phyloP scores from a whole-genome alignment of 805 yeast genomes.

The Yarrowia keelungensis region DNA sequence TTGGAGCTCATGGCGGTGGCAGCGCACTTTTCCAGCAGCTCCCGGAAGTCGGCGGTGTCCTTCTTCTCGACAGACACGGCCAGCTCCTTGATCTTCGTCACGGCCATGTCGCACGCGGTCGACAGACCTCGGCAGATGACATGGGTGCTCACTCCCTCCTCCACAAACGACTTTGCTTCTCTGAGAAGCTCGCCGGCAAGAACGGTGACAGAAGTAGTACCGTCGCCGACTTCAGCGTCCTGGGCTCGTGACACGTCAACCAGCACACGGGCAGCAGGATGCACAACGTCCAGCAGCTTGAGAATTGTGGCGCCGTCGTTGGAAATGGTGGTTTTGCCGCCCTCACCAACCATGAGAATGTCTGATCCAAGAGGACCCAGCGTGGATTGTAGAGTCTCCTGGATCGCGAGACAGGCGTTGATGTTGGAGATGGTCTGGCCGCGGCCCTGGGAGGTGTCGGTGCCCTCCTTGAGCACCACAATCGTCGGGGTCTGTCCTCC shows the following conservation, averaged over 20 bases:
- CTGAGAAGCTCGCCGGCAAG: conserved; percentile 88
- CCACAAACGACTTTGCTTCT: conserved; percentile 88
- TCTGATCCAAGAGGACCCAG: conserved; percentile 98
- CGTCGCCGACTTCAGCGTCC: conserved; percentile 98
- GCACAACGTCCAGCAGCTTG: conserved; percentile 90
- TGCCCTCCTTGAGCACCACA: conserved; percentile 96
- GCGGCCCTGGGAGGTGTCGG: conserved; percentile 94
- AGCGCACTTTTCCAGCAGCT: conserved; percentile 88
- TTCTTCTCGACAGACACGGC: conserved; percentile 71
- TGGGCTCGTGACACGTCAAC: conserved; percentile 96
- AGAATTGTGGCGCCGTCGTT: conserved; percentile 98
- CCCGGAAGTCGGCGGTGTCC: conserved; percentile 67
- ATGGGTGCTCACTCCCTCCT: conserved; percentile 94
- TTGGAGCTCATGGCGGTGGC: conserved; percentile 97
- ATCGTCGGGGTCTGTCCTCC: conserved; percentile 97
- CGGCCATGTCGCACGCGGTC: conserved; percentile 79
- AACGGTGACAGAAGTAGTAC: conserved; percentile 95
- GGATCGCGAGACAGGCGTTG: conserved; percentile 96
- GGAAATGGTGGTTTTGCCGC: conserved; percentile 91
- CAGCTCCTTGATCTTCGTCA: conserved; percentile 72
- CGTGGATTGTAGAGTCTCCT: conserved; percentile 93
- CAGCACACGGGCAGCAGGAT: conserved; percentile 95
- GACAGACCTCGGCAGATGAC: conserved; percentile 86
- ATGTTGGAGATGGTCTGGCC: conserved; percentile 96
- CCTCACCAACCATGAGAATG: conserved; percentile 81